Evolutionary conservation across 2,329 filamentous ascomycete genomes (phyloP), one percentile per base, ranked within the genome.

Genomic region (Pseudonectria foliicola): DNA sequence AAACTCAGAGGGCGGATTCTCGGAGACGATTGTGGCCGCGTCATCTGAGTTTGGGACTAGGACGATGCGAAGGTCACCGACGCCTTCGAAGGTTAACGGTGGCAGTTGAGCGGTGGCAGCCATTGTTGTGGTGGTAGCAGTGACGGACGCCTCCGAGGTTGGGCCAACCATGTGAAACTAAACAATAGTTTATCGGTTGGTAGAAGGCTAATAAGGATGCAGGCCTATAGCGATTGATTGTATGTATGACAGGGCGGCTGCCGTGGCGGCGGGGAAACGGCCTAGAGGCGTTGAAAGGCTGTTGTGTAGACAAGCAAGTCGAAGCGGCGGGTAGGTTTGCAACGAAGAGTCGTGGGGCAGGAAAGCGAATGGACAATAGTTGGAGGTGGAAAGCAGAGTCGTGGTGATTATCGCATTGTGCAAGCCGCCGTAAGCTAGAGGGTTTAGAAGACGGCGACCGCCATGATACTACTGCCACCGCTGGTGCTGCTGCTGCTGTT

Each of bases 91-190:
- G 32, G 50, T 50, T 27, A 59, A 45, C 25, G 55, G 53, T 23
- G 53, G 53, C 18, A 57, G 46, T 25, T 49, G 50, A 33, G 43
- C 49, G 25, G 49, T 46, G 24, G 53, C 46, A 54, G 59, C 56
- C 18, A 49, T 52, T 37, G 50, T 38, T 25, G 48, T 50, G 43
- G 46, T 40, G 31, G 40, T 43, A 38, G 43, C 42, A 32, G 40
- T 41, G 33, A 52, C 40, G 35, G 46, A 47, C 31, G 49, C 29
- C 34, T 51, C 45, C 30, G 49, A 49, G 30, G 42, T 36, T 29
- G 48, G 49, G 40, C 49, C 43, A 26, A 53, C 25, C 34, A 41
- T 38, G 33, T 44, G 43, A 38, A 44, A 42, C 46, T 5, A 6
- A 21, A 21, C 18, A 21, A 21, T 5, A 21, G 8, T 5, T 21